Evolutionary conservation across 371 early-diverging fungal species (phyloP).

Genomic region (Saksenaea oblongispora): DNA sequence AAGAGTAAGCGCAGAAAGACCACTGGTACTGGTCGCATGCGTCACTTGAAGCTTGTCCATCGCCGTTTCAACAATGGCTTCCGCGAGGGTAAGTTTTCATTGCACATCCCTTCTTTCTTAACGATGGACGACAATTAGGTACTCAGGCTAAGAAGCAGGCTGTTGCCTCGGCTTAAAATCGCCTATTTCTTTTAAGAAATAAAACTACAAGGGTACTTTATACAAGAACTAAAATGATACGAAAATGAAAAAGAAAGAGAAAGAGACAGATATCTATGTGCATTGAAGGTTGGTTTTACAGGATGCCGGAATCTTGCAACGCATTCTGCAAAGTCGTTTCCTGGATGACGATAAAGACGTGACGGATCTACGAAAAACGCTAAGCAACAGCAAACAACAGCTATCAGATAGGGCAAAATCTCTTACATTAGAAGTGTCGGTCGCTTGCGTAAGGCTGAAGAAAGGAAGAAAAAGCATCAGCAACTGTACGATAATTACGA

Average conservation of each 20-base stretch:
- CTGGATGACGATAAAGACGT: constrained; percentile 79
- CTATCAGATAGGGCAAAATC: not conserved
- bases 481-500: not conserved
- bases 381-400: not conserved
- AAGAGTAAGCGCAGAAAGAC: constrained; percentile 98
- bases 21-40: constrained; percentile 98
- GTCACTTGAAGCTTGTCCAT: constrained; percentile 89
- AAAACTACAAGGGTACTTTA: constrained; percentile 5
- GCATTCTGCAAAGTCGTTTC: constrained; percentile 77
- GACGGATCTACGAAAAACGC: constrained; percentile 41
- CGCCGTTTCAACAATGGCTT: constrained; percentile 97
- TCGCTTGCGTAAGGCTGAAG: constrained; percentile 74
- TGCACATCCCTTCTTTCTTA: not conserved
- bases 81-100: constrained; percentile 69
- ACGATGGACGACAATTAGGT: constrained; percentile 6
- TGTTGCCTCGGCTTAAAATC: constrained; percentile 45
- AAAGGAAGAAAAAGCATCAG: constrained; percentile 6
- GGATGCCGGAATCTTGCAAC: constrained; percentile 66
- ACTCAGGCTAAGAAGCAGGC: constrained; percentile 61
- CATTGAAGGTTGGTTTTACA: constrained; percentile 33
- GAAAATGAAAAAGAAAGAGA: not conserved
- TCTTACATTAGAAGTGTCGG: constrained; percentile 80
- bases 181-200: not conserved
- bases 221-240: not conserved
- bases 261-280: not conserved